These are phyloP conservation scores for Hortiboletus campestris DNA, from an alignment of 768 basidiomycete genomes.

Conservation along the genomic window DNA sequence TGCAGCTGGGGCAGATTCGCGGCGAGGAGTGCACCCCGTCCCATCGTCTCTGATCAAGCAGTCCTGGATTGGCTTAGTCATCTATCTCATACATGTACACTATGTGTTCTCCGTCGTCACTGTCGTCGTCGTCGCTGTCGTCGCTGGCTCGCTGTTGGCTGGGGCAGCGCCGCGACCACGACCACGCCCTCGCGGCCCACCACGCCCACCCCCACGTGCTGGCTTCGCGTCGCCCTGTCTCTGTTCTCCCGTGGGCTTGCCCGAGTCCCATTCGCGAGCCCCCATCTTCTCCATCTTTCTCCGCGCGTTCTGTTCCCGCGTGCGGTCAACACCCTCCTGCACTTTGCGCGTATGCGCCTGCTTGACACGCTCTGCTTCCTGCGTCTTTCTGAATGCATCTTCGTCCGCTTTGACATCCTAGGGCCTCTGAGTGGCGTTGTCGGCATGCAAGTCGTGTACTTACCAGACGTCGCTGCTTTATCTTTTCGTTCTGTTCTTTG, in stretches of 20 bases:
- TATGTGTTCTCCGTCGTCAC: conserved; percentile 1
- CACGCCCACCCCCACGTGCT: conserved; percentile 26
- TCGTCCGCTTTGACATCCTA: conserved; percentile 83
- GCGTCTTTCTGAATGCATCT: conserved; percentile 69
- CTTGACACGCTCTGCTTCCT: conserved; percentile 61
- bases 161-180: background rate
- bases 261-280: conserved; percentile 83
- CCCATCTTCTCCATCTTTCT: conserved; percentile 80
- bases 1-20: conserved; percentile 93
- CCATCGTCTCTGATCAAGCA: background rate
- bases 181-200: conserved; percentile 29
- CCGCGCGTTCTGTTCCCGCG: conserved; percentile 76
- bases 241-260: conserved; percentile 53
- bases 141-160: background rate
- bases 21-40: conserved; percentile 52
- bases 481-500: conserved; percentile 71
- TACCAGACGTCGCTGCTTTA: conserved; percentile 66
- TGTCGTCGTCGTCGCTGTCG: background rate
- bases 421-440: background rate
- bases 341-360: conserved; percentile 58
- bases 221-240: conserved; percentile 22
- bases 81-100: conserved; percentile 5
- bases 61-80: conserved; percentile 21
- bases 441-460: conserved; percentile 18
- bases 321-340: conserved; percentile 65